phyloP scores from a whole-genome alignment of 1,284 basidiomycete genomes.

The Cerrena zonata region DNA sequence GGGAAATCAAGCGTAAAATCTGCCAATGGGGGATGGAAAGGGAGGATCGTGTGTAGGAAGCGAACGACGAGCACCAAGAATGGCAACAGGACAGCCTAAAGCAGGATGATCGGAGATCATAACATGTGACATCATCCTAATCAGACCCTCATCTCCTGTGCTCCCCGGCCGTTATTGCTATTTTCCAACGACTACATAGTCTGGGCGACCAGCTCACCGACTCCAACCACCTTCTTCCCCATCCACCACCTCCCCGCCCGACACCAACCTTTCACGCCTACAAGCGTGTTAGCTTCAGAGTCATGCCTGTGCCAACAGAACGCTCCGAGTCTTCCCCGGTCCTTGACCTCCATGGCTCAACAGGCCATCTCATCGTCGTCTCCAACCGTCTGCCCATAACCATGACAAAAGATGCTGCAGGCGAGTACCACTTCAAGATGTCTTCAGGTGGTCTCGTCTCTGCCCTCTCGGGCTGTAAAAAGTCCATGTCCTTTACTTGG shows the following conservation, averaged over 20 bases:
- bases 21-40: neutral
- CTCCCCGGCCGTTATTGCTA: no score
- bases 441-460: slow-evolving; percentile 92
- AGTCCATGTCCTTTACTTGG: slow-evolving; percentile 93
- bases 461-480: slow-evolving; percentile 92
- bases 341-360: slow-evolving; percentile 33
- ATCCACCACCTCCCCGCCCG: neutral
- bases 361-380: slow-evolving; percentile 85
- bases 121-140: slow-evolving; percentile 7
- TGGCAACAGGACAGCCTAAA: neutral
- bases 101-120: slow-evolving; percentile 1
- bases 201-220: neutral
- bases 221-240: neutral
- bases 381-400: slow-evolving; percentile 92
- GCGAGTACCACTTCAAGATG: slow-evolving; percentile 96
- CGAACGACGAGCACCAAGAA: neutral
- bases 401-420: slow-evolving; percentile 79
- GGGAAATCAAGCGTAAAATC: neutral
- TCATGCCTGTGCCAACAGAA: slow-evolving; percentile 17
- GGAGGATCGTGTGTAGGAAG: slow-evolving; percentile 1
- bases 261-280: neutral
- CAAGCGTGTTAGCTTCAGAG: slow-evolving; percentile 16
- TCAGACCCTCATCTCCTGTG: neutral
- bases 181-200: neutral
- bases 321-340: slow-evolving; percentile 20